phyloP scores from a whole-genome alignment of 2,329 filamentous ascomycete genomes.

The Arthrobotrys musiformis region DNA sequence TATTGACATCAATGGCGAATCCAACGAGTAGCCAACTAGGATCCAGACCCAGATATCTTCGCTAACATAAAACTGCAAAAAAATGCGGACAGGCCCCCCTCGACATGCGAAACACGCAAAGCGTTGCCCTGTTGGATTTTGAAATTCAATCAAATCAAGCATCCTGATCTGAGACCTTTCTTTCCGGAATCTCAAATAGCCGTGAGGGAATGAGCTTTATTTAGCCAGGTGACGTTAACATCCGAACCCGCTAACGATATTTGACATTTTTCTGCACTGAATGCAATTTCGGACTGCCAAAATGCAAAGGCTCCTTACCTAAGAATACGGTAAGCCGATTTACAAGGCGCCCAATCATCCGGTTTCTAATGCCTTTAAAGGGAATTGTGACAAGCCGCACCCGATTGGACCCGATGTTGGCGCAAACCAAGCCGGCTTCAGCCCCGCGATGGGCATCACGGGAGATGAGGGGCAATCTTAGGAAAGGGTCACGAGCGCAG shows the following conservation, averaged over 20 bases:
- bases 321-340: slow-evolving; percentile 35
- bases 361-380: slow-evolving; percentile 17
- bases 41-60: too few species aligned
- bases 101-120: background rate
- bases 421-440: slow-evolving; percentile 15
- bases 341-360: slow-evolving; percentile 16
- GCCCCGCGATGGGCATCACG: slow-evolving; percentile 36
- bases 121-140: slow-evolving; percentile 29
- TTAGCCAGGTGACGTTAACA: slow-evolving; percentile 14
- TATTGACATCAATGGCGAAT: too few species aligned
- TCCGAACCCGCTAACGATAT: slow-evolving; percentile 11
- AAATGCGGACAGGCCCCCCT: too few species aligned
- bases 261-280: background rate
- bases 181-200: slow-evolving; percentile 17
- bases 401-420: slow-evolving; percentile 52
- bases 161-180: background rate
- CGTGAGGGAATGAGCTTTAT: slow-evolving; percentile 25
- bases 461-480: slow-evolving; percentile 50
- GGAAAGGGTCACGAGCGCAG: slow-evolving; percentile 43
- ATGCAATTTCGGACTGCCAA: slow-evolving; percentile 34
- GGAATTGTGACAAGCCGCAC: slow-evolving; percentile 13
- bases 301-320: slow-evolving; percentile 23
- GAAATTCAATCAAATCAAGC: background rate
- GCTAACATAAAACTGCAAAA: too few species aligned
- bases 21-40: background rate